Percentiles rank a stretch among this genome's conserved stretches.
phyloP scores from a whole-genome alignment of 1,139 yeast species.

The Pichia sp. region DNA sequence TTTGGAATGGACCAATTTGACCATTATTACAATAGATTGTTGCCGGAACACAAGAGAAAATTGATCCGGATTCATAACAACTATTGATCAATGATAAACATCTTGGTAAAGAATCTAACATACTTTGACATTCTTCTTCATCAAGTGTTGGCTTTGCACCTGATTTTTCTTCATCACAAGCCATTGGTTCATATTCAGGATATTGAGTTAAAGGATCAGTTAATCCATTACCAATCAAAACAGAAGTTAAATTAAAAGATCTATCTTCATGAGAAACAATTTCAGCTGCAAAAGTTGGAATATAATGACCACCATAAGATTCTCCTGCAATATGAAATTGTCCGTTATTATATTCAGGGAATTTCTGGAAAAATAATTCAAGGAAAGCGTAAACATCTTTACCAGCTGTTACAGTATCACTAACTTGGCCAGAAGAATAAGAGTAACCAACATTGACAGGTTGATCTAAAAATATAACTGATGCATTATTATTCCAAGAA shows the following conservation, averaged over 20 bases:
- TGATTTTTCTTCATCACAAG: conserved; percentile 60
- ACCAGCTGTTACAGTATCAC: conserved; percentile 83
- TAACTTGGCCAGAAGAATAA: conserved; percentile 53
- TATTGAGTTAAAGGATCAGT: conserved; percentile 90
- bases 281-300: conserved; percentile 87
- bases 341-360: conserved; percentile 64
- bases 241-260: conserved; percentile 76
- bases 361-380: conserved; percentile 81
- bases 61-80: conserved; percentile 72
- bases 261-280: conserved; percentile 74
- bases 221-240: conserved; percentile 91
- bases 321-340: conserved; percentile 97
- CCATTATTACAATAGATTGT: conserved; percentile 84
- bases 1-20: conserved; percentile 75
- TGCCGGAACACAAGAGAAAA: conserved; percentile 92
- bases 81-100: conserved; percentile 73
- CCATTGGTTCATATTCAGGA: conserved; percentile 91
- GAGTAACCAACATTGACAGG: conserved; percentile 78
- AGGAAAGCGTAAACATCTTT: conserved; percentile 89
- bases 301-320: conserved; percentile 97
- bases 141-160: conserved; percentile 77
- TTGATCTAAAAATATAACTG: conserved; percentile 64
- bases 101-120: conserved; percentile 69
- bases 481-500: conserved; percentile 66
- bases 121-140: conserved; percentile 71